Base-by-base conservation (phyloP, 208 protist species). In the Wallacemonas collosoma region DNA sequence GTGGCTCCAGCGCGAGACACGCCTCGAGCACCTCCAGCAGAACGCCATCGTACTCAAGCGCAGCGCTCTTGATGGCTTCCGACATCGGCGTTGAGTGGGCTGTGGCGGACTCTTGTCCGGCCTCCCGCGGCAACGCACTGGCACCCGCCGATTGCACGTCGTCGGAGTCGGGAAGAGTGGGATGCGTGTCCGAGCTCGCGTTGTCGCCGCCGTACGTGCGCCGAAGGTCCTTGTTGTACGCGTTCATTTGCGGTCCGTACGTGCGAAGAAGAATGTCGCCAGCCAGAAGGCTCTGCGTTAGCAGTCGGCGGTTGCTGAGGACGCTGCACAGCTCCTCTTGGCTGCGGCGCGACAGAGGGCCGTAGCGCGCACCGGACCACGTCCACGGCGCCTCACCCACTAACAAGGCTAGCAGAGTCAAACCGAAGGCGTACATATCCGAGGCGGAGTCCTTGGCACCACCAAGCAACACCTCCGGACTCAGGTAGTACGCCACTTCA, bases 361-460 rank as follows among this genome's bases (percentile, higher is more conserved):
- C 50, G 36, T 56, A 64, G 41, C 44, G 5, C 5, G 39, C 36
- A 39, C 60, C 70, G 2, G 65, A 50, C 81, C 81, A 86, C 43
- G 71, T 77, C 85, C 83, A 88, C 54, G 83, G 83, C 39, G 63
- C 45, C 73, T 66, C 51, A 12, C 82, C 76, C 1, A 56, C 75
- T 1, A 86, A 64, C 61, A 82, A 73, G 68, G 83, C 73, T 41
- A 89, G 68, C n/a, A 89, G 56, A 7, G 85, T 63, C 1, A 86
- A 75, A 39, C 85, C 85, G 36, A 86, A 82, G 38, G 77, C 56
- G 72, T 80, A 86, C 60, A 86, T 85, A 54, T 89, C 78, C 7
- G 78, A 71, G 11, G 77, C 81, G 0, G 75, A 39, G 2, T 69
- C 80, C 55, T 67, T 66, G 38, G 71, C 39, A 0, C 45, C 75